A percentile compares a stretch with the other conserved stretches of the same genome.
These are phyloP conservation scores for Friedmanniomyces endolithicus DNA, from an alignment of 495 filamentous ascomycete genomes.

Conservation along the genomic window DNA sequence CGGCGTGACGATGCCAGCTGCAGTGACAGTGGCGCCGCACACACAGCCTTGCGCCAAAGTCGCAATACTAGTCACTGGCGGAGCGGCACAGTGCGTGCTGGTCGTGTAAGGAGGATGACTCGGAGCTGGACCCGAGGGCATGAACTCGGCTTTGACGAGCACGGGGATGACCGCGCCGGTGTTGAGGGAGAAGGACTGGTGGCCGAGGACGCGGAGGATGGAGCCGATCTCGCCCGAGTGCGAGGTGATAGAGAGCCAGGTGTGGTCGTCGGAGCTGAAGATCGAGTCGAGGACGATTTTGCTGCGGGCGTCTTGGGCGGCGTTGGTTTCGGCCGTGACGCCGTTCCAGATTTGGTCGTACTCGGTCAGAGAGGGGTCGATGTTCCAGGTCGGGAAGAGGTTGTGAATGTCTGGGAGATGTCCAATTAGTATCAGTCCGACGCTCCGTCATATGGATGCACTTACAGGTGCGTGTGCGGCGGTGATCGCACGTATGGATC, in stretches of 20 bases:
- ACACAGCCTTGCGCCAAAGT: conserved; percentile 9
- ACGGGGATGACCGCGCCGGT: conserved; percentile 63
- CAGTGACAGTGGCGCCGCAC: conserved; percentile 3
- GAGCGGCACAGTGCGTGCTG: conserved; percentile 39
- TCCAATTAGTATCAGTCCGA: conserved; percentile 6
- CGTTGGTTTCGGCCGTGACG: conserved; percentile 23
- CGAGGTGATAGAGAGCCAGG: conserved; percentile 53
- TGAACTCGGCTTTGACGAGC: conserved; percentile 45
- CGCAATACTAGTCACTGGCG: conserved; percentile 34
- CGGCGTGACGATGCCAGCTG: conserved; percentile 1
- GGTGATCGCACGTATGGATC: conserved; percentile 69
- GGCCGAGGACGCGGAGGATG: conserved; percentile 46
- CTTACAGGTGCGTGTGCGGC: conserved; percentile 37
- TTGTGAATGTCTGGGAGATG: conserved; percentile 40
- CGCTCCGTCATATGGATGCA: neutral
- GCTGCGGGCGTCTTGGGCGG: conserved; percentile 43
- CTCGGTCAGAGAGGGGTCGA: conserved; percentile 48
- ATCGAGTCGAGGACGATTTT: conserved; percentile 49
- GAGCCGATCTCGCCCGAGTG: conserved; percentile 55
- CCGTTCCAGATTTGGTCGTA: conserved; percentile 27
- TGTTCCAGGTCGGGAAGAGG: conserved; percentile 45
- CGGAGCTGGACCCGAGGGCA: conserved; percentile 17
- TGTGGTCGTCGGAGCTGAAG: conserved; percentile 46
- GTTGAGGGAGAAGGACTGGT: conserved; percentile 45
- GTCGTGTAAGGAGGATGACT: conserved; percentile 33